Percentiles rank a stretch among this genome's conserved stretches.
Conservation (phyloP, 2,329 filamentous ascomycete species). For the Xylariaceae sp. region DNA sequence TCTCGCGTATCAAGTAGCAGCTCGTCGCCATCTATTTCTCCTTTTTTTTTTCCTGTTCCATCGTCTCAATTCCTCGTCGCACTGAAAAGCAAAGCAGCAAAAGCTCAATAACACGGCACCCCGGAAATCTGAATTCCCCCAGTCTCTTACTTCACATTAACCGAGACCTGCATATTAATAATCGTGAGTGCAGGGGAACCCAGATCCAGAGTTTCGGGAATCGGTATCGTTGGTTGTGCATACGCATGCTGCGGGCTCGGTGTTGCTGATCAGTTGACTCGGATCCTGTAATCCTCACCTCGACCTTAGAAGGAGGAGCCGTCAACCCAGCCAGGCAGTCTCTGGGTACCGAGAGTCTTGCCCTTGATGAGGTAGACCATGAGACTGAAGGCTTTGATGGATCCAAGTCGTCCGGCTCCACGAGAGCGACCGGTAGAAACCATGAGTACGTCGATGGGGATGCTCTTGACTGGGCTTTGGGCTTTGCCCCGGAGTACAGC, state of each 20-base stretch:
- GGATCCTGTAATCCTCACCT: not conserved
- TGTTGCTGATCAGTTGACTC: not conserved
- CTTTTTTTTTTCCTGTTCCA: not conserved
- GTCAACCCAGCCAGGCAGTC: constrained; percentile 41
- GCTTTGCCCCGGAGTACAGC: constrained; percentile 41
- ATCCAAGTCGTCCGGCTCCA: constrained; percentile 45
- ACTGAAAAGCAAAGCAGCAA: not conserved
- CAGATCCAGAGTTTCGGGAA: not conserved
- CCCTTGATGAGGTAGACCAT: constrained; percentile 49
- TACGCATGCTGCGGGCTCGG: not conserved
- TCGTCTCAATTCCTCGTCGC: not conserved
- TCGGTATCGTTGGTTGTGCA: not conserved
- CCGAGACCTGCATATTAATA: not conserved
- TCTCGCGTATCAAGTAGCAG: constrained; percentile 12
- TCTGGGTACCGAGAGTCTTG: constrained; percentile 44
- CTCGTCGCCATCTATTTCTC: not conserved
- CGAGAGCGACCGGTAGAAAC: constrained; percentile 46
- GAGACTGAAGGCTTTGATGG: constrained; percentile 46
- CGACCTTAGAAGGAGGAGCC: constrained; percentile 42
- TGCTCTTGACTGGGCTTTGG: constrained; percentile 41
- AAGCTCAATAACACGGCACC: not conserved
- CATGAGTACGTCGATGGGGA: constrained; percentile 46
- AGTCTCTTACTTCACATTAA: not conserved
- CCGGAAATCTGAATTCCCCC: not conserved
- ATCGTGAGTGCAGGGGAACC: not conserved